These are phyloP conservation scores for Rutstroemia sp. DNA, from an alignment of 2,329 filamentous ascomycete species.

Conservation along the genomic window DNA sequence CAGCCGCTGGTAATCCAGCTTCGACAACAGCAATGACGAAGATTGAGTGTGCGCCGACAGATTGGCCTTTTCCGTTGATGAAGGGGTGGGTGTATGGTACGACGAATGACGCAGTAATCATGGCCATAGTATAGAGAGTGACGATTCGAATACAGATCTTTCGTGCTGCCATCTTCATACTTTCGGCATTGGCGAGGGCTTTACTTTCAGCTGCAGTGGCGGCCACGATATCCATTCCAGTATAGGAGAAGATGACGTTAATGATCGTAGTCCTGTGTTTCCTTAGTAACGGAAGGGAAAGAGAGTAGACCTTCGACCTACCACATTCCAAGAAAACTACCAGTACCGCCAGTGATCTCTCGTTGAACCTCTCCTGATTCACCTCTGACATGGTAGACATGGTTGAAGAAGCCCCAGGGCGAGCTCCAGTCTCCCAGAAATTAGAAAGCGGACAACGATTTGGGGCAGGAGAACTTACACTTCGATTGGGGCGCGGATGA, in stretches of 20 bases:
- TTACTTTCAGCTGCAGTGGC: conserved; percentile 33
- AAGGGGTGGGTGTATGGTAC: conserved; percentile 34
- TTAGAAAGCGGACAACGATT: background rate
- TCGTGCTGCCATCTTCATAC: conserved; percentile 35
- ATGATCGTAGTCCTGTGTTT: conserved; percentile 31
- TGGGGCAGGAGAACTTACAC: conserved; percentile 23
- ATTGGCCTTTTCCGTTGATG: conserved; percentile 34
- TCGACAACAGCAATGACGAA: conserved; percentile 35
- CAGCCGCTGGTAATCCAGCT: conserved; percentile 30
- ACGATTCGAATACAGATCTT: conserved; percentile 34
- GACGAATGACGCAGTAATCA: conserved; percentile 28
- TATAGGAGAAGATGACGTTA: conserved; percentile 26
- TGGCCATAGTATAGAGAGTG: conserved; percentile 23
- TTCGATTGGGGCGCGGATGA: conserved; percentile 30
- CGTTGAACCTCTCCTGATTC: conserved; percentile 26
- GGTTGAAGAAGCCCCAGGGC: conserved; percentile 35
- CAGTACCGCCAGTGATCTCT: conserved; percentile 29
- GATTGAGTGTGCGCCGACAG: conserved; percentile 30
- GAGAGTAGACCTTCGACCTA: conserved; percentile 15
- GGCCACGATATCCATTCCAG: conserved; percentile 33
- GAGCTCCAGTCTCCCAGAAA: conserved; percentile 27
- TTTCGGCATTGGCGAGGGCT: conserved; percentile 31
- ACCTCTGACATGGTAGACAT: conserved; percentile 28
- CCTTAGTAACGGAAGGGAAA: background rate
- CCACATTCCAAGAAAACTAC: conserved; percentile 34